These are phyloP conservation scores for Ulmus americana DNA, from an alignment of 331 rosid species.

Conservation along the genomic window DNA sequence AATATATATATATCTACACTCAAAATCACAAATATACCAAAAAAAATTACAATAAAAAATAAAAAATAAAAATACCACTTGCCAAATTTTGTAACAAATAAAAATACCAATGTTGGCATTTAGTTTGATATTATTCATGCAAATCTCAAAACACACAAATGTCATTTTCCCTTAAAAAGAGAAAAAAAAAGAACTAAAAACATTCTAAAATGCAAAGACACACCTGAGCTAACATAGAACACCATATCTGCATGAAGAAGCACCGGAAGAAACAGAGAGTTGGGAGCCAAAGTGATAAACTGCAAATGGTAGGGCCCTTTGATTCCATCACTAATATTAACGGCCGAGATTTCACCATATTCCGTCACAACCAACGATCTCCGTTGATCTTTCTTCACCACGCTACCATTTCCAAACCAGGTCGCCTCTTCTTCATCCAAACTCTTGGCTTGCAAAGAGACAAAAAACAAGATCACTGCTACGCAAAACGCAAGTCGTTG, in stretches of 20 bases:
- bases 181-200: background rate
- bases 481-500: slow-evolving; percentile 18
- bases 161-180: too few relatives aligned
- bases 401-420: slow-evolving; percentile 14
- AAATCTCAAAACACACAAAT: too few relatives aligned
- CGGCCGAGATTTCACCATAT: slow-evolving; percentile 54
- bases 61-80: too few relatives aligned
- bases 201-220: background rate
- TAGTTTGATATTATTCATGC: too few relatives aligned
- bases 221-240: slow-evolving; percentile 71
- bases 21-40: too few relatives aligned
- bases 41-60: too few relatives aligned
- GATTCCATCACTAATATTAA: slow-evolving; percentile 38
- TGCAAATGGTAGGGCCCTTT: slow-evolving; percentile 55
- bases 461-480: slow-evolving; percentile 19
- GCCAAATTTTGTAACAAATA: too few relatives aligned
- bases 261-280: slow-evolving; percentile 77
- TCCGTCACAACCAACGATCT: slow-evolving; percentile 39
- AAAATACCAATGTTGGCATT: too few relatives aligned
- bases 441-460: slow-evolving; percentile 24
- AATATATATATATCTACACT: too few relatives aligned
- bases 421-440: slow-evolving; percentile 21
- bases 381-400: slow-evolving; percentile 49
- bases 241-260: slow-evolving; percentile 76
- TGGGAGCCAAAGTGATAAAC: slow-evolving; percentile 76